These are phyloP conservation scores for Keithomyces neogunnii DNA, from an alignment of 2,329 filamentous ascomycete species.

Conservation along the genomic window DNA sequence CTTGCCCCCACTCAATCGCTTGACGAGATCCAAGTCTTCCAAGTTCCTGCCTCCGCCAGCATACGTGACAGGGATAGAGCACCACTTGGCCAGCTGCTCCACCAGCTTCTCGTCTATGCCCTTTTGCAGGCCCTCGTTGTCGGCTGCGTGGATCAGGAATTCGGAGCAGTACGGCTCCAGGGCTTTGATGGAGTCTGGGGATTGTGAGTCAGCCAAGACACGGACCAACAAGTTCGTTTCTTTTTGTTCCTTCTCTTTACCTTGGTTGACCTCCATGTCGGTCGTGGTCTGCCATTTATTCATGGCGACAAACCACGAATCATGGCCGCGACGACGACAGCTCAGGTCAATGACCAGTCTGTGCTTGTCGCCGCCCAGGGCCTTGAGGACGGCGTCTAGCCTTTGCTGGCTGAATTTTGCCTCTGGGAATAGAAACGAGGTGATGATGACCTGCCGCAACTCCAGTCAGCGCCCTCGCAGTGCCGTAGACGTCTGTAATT, in stretches of 20 bases:
- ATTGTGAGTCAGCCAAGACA: not conserved
- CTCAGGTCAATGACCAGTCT: conserved; percentile 94
- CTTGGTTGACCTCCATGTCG: conserved; percentile 85
- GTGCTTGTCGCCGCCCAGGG: conserved; percentile 63
- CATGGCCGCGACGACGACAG: conserved; percentile 64
- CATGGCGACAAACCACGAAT: conserved; percentile 94
- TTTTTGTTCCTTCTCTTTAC: conserved; percentile 35
- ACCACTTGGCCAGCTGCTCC: conserved; percentile 70
- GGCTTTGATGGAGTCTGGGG: conserved; percentile 68
- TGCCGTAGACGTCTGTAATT: conserved; percentile 9
- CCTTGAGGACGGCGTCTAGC: conserved; percentile 63
- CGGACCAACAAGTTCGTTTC: not conserved
- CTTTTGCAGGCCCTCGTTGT: conserved; percentile 87
- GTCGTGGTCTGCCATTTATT: conserved; percentile 99
- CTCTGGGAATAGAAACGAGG: conserved; percentile 84
- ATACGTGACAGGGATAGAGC: conserved; percentile 88
- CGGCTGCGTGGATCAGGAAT: conserved; percentile 93
- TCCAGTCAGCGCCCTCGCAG: not conserved
- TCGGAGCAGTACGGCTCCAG: conserved; percentile 92
- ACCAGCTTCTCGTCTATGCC: conserved; percentile 88
- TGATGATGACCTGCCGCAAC: conserved; percentile 78
- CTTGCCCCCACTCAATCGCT: conserved; percentile 66
- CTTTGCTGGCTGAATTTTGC: conserved; percentile 72
- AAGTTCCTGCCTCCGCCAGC: conserved; percentile 84
- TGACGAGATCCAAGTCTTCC: conserved; percentile 74